Evolutionary conservation across 1,284 basidiomycete genomes (phyloP).

Genomic region (Naganishia albida): DNA sequence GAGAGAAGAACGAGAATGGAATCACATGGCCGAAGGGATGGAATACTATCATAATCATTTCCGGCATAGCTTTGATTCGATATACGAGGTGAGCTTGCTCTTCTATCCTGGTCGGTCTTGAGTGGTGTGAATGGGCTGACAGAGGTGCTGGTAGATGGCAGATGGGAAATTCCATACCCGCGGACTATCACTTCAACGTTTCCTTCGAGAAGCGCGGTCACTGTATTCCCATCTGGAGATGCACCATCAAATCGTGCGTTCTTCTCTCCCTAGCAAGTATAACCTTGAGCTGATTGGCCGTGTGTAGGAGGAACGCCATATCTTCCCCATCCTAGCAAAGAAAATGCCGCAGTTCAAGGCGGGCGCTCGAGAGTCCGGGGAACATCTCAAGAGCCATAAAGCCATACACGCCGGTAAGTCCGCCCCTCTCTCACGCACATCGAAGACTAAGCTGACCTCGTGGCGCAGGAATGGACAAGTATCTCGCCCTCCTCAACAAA

Average conservation of each 20-base stretch:
- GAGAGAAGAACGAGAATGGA: constrained; percentile 41
- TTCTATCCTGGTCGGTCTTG: neutral
- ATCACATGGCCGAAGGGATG: constrained; percentile 49
- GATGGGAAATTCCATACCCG: constrained; percentile 59
- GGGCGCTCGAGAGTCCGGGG: constrained; percentile 54
- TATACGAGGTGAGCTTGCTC: constrained; percentile 44
- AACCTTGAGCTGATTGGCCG: constrained; percentile 23
- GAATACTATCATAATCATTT: constrained; percentile 49
- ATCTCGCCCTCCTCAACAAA: constrained; percentile 58
- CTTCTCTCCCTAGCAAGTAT: neutral
- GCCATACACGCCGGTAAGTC: constrained; percentile 65
- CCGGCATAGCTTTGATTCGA: constrained; percentile 45
- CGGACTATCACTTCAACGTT: constrained; percentile 57
- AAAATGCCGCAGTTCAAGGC: constrained; percentile 63
- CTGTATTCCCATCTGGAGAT: constrained; percentile 62
- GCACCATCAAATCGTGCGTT: constrained; percentile 68
- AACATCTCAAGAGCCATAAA: constrained; percentile 64
- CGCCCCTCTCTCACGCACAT: neutral
- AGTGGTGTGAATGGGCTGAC: neutral
- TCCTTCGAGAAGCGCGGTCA: constrained; percentile 56
- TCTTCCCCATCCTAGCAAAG: constrained; percentile 67
- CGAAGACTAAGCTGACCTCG: constrained; percentile 1
- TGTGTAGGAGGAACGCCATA: constrained; percentile 53
- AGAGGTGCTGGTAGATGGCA: constrained; percentile 53
- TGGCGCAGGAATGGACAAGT: constrained; percentile 60